Base-by-base conservation (phyloP, 345 rosid species). In the Melastoma malabathricum region DNA sequence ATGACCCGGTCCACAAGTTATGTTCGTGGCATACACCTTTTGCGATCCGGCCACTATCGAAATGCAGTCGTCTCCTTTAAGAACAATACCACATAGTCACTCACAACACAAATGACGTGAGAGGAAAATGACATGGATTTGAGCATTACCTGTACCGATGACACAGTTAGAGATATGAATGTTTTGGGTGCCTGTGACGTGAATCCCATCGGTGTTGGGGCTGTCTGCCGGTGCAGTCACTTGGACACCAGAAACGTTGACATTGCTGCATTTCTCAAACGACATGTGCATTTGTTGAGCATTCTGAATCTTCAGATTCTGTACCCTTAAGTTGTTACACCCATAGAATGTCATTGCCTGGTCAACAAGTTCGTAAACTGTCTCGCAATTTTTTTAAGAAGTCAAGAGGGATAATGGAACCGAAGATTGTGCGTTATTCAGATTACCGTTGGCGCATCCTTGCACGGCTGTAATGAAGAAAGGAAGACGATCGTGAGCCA, bases 171-270 rank as follows among this genome's bases (percentile, higher is more conserved):
- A 56, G 44, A 89, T 68, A 15, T 38, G 69, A 55, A 86, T 89
- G 59, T 86, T 78, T 52, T 75, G 74, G 41, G 86, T 81, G 16
- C 56, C 27, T 0, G 90, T 70, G 57, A 86, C 63, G 58, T 89
- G 96, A 60, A 89, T 89, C 29, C 97, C 97, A 46, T 86, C 96
- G 0, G 96, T 89, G 70, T 89, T 89, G 5, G 97, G 97, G 60
- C 94, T 83, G 29, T 68, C 47, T 18, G 44, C 62, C 0, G 96
- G 92, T 0, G 92, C 75, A 9, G 72, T 74, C 3, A 89, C 68
- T 10, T 1, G 44, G 31, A 89, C 77, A 54, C 68, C 47, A 3
- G 84, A 72, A 63, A 72, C 84, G 16, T 19, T 22, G 51, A 89
- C 86, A 22, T 70, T 51, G 19, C 6, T 60, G 68, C 88, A 71